These are phyloP conservation scores for Lachnellula hyalina DNA, from an alignment of 2,329 filamentous ascomycete genomes.

Conservation along the genomic window DNA sequence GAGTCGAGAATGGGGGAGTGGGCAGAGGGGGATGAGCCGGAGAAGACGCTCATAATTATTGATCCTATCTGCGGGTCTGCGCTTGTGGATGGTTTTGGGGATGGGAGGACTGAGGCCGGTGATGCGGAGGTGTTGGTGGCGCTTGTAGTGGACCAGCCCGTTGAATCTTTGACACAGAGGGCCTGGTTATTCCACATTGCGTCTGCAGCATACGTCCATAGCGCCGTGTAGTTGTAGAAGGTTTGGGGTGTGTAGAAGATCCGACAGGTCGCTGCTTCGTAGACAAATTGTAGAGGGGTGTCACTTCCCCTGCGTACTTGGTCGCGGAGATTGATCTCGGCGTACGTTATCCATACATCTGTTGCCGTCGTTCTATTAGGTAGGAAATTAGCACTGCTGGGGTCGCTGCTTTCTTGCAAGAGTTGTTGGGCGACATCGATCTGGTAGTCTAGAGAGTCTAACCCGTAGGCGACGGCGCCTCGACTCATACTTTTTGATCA, in stretches of 20 bases:
- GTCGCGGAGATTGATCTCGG: constrained; percentile 40
- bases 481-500: constrained; percentile 44
- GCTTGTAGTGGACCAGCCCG: neutral
- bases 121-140: neutral
- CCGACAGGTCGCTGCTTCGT: constrained; percentile 54
- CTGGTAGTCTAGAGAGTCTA: constrained; percentile 22
- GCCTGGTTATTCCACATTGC: constrained; percentile 32
- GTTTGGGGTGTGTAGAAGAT: constrained; percentile 51
- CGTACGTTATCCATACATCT: constrained; percentile 23
- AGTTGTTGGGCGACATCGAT: constrained; percentile 23
- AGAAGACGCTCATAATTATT: neutral
- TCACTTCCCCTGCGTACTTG: constrained; percentile 28
- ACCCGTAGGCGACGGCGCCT: constrained; percentile 37
- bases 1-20: neutral
- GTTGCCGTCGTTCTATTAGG: constrained; percentile 17
- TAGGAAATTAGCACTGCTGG: constrained; percentile 13
- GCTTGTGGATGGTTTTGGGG: neutral
- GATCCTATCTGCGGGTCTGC: neutral
- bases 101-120: neutral
- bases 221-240: constrained; percentile 39
- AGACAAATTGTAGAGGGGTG: constrained; percentile 51
- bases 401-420: constrained; percentile 10
- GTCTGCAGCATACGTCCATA: constrained; percentile 44
- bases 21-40: neutral
- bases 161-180: constrained; percentile 21